A percentile compares a stretch with the other conserved stretches of the same genome.
These are phyloP conservation scores for Lecanoromycetidae sp. DNA, from an alignment of 2,329 filamentous ascomycete genomes.

Conservation along the genomic window DNA sequence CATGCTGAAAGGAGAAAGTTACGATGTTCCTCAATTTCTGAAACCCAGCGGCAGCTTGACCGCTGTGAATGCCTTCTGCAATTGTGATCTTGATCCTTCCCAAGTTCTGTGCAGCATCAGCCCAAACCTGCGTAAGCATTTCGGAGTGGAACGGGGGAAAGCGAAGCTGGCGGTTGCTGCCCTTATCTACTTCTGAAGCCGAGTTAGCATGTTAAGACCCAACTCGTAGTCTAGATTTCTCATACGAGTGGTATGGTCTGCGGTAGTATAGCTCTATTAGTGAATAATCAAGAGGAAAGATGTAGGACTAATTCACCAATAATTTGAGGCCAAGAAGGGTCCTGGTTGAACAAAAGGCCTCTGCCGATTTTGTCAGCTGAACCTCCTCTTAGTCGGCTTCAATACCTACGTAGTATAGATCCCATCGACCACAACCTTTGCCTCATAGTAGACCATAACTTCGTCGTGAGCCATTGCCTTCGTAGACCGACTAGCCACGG, in stretches of 20 bases:
- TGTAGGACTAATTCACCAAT: conserved; percentile 31
- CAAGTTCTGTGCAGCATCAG: conserved; percentile 57
- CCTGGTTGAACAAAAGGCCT: conserved; percentile 43
- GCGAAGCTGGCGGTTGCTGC: conserved; percentile 43
- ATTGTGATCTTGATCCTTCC: conserved; percentile 68
- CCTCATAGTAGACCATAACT: conserved; percentile 50
- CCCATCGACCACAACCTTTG: conserved; percentile 58
- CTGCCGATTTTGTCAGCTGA: too few relatives aligned
- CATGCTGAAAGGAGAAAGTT: conserved; percentile 75
- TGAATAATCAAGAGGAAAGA: background rate
- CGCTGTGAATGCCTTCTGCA: conserved; percentile 56
- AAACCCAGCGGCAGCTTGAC: conserved; percentile 37
- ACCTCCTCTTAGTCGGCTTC: too few relatives aligned
- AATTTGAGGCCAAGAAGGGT: conserved; percentile 41
- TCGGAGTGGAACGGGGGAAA: conserved; percentile 64
- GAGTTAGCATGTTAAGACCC: background rate
- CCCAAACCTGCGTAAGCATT: conserved; percentile 53
- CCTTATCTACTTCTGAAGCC: conserved; percentile 36
- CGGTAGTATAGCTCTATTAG: background rate
- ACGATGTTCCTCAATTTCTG: conserved; percentile 61
- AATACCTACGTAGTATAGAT: conserved; percentile 49
- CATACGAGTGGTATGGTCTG: conserved; percentile 10
- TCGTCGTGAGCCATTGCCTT: conserved; percentile 44
- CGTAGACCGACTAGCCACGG: conserved; percentile 46
- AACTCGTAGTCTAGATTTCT: background rate